A percentile compares a stretch with the other conserved stretches of the same genome.
Conservation (phyloP, 768 basidiomycete species). For the Boletales sp. region DNA sequence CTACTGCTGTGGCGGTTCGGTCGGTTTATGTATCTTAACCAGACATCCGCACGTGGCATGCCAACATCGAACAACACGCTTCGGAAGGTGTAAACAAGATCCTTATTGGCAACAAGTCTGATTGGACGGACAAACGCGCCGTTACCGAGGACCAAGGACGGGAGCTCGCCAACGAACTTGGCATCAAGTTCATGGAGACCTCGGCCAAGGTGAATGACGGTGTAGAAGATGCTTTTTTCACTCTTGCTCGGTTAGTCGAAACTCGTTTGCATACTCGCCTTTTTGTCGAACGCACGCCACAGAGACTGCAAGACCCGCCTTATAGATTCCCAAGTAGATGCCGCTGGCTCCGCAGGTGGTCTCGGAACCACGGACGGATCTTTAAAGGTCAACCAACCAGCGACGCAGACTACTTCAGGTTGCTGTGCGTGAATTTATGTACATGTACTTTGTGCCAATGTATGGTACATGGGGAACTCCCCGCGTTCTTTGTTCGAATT, state of each 20-base stretch:
- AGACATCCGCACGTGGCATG: slow-evolving; percentile 99
- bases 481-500: slow-evolving; percentile 1
- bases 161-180: slow-evolving; percentile 88
- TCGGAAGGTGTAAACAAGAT: slow-evolving; percentile 99
- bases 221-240: slow-evolving; percentile 98
- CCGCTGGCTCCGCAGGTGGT: slow-evolving; percentile 36
- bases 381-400: slow-evolving; percentile 63
- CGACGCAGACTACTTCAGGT: slow-evolving; percentile 38
- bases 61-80: slow-evolving; percentile 97
- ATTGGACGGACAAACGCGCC: slow-evolving; percentile 94
- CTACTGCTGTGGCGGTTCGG: slow-evolving; percentile 7
- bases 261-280: neutral
- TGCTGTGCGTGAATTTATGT: slow-evolving; percentile 48
- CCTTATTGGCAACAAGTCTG: slow-evolving; percentile 97
- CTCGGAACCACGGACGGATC: slow-evolving; percentile 49
- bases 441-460: slow-evolving; percentile 1
- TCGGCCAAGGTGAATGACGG: slow-evolving; percentile 96
- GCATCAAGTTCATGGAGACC: slow-evolving; percentile 97
- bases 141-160: slow-evolving; percentile 91
- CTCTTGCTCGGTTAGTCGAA: slow-evolving; percentile 78
- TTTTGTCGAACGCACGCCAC: slow-evolving; percentile 1
- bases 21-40: slow-evolving; percentile 4
- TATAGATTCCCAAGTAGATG: slow-evolving; percentile 88
- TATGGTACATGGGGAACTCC: slow-evolving; percentile 2
- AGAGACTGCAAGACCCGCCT: slow-evolving; percentile 98